These are phyloP conservation scores for Penicillium sp. DNA, from an alignment of 2,329 filamentous ascomycete genomes.

Conservation along the genomic window DNA sequence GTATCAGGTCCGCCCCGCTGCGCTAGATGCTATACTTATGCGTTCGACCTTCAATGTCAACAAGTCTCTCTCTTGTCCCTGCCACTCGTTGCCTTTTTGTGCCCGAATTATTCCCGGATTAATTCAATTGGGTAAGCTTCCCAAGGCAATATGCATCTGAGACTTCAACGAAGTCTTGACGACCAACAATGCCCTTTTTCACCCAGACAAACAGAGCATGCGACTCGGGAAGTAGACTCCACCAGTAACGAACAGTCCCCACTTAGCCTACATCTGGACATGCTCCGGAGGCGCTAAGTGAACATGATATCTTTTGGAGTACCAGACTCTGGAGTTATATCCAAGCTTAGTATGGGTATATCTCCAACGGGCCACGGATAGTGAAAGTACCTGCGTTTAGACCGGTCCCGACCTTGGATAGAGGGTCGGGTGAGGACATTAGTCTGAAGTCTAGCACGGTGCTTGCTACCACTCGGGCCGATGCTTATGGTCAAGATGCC, in stretches of 20 bases:
- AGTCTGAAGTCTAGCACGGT: constrained; percentile 8
- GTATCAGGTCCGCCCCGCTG: constrained; percentile 3
- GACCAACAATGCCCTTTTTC: too few relatives aligned
- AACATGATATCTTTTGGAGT: constrained; percentile 6
- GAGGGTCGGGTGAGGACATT: constrained; percentile 1
- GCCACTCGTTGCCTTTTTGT: not conserved
- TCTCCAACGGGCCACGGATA: not conserved
- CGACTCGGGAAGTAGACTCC: constrained; percentile 3
- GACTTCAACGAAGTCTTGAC: too few relatives aligned
- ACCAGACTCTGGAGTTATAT: not conserved
- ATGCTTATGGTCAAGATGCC: constrained; percentile 6
- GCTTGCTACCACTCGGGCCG: constrained; percentile 7
- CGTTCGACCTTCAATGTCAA: not conserved
- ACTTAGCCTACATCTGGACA: constrained; percentile 9
- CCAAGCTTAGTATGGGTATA: not conserved
- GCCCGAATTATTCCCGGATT: not conserved
- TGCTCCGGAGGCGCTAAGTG: constrained; percentile 2
- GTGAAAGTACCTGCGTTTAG: constrained; percentile 12
- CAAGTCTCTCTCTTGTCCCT: not conserved
- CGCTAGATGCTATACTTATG: constrained; percentile 1
- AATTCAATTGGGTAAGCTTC: not conserved
- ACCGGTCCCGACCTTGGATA: constrained; percentile 3
- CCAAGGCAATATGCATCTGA: not conserved
- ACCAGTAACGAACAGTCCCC: constrained; percentile 13
- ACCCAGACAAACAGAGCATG: not conserved